Evolutionary conservation across 2,329 filamentous ascomycete genomes (phyloP).

Genomic region (Ophiostoma ulmi): DNA sequence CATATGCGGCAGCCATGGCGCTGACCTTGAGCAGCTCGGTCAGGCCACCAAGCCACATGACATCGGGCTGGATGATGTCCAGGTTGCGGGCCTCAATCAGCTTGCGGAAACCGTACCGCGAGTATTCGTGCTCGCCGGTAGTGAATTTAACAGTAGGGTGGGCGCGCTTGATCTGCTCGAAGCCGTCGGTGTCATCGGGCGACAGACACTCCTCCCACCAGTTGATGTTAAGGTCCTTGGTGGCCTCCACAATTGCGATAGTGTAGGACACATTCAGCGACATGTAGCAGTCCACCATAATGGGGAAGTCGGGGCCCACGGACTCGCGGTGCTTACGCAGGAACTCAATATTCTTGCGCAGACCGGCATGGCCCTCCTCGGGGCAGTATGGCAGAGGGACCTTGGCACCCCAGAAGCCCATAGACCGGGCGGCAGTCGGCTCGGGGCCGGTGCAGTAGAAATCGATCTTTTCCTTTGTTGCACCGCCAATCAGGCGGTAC

Average conservation of each 20-base stretch:
- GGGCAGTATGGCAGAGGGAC: constrained; percentile 86
- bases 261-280: constrained; percentile 88
- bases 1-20: constrained; percentile 85
- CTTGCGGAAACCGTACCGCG: constrained; percentile 89
- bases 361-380: constrained; percentile 74
- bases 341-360: constrained; percentile 87
- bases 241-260: constrained; percentile 81
- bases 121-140: constrained; percentile 93
- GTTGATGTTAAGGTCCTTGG: constrained; percentile 79
- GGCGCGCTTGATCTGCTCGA: constrained; percentile 81
- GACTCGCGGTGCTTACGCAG: constrained; percentile 76
- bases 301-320: constrained; percentile 82
- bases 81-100: constrained; percentile 85
- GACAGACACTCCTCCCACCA: constrained; percentile 96
- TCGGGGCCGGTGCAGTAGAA: constrained; percentile 96
- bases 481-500: constrained; percentile 88
- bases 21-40: constrained; percentile 87
- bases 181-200: constrained; percentile 88
- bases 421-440: constrained; percentile 69
- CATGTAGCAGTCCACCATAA: constrained; percentile 98
- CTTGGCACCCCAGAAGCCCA: constrained; percentile 89
- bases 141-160: constrained; percentile 91
- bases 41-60: constrained; percentile 95
- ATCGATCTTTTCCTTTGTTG: constrained; percentile 74
- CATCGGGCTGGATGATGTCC: constrained; percentile 91